Base-by-base conservation (phyloP, 2,329 filamentous ascomycete genomes). In the Cucurbitaria berberidis region DNA sequence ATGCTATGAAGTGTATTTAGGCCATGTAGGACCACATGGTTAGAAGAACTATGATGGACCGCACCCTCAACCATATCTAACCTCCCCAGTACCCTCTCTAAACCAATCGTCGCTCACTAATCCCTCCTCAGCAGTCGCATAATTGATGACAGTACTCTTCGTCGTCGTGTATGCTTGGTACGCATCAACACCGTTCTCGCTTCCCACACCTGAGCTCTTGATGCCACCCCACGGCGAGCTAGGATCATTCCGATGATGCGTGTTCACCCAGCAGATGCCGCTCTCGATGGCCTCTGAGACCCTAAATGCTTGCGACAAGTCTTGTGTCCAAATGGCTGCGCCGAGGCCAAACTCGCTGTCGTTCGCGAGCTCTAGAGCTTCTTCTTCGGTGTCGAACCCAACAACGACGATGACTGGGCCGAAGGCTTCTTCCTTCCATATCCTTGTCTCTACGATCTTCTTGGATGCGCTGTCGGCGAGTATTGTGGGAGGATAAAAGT, bases 61-160 rank as follows among this genome's bases (percentile, higher is more conserved):
- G 22, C 34, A 18, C 36, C 4, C 19, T 57, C 21, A 64, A 22
- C 86, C 86, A 70, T 89, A 89, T 59, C 86, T 74, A 2, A 89
- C 87, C 40, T 81, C 72, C 0, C 76, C 80, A 1, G 74, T 67
- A 1, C 79, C 82, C 48, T 88, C 86, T 43, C 81, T 78, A 68
- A 91, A 91, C 88, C 88, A 91, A 55, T 88, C 86, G 32, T 89
- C 86, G 2, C 74, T 75, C 11, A 74, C 77, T 18, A 83, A 61
- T 1, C 68, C 67, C 61, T 86, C 83, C 45, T 84, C 80, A 0
- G 74, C 74, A 0, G 80, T 79, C 0, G 85, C 87, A 61, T 88
- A 90, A 68, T 89, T 91, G 56, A 91, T 82, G 26, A 89, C 84
- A 0, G 84, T 87, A 66, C 86, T 89, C 76, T 88, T 89, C 11